A percentile compares a stretch with the other conserved stretches of the same genome.
phyloP scores from a whole-genome alignment of 2,329 filamentous ascomycete species.

The Colletotrichum abscissum region DNA sequence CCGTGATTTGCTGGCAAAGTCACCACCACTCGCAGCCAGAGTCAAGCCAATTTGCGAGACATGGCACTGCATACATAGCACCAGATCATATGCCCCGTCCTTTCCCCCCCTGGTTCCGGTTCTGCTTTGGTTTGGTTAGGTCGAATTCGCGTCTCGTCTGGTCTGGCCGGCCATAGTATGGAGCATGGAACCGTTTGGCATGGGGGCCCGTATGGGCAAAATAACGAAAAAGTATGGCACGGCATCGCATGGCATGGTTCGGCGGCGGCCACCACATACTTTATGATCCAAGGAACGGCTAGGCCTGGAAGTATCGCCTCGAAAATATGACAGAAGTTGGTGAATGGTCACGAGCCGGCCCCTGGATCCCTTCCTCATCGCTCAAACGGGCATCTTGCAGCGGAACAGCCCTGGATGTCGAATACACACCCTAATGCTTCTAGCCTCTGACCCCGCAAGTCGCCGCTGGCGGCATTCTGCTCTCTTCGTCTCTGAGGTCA shows the following conservation, averaged over 20 bases:
- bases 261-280: not conserved
- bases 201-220: not conserved
- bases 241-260: not conserved
- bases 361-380: conserved; percentile 24
- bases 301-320: conserved; percentile 2
- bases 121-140: not conserved
- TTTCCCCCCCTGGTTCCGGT: not conserved
- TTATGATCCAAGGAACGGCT: not conserved
- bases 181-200: not conserved
- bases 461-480: not conserved
- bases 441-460: not conserved
- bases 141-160: not conserved
- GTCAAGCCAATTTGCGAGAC: conserved; percentile 20
- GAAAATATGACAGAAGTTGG: conserved; percentile 31
- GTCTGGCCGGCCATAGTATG: not conserved
- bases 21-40: conserved; percentile 2
- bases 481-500: conserved; percentile 18
- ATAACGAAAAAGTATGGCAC: not conserved
- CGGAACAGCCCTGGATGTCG: conserved; percentile 13
- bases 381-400: conserved; percentile 32
- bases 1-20: conserved; percentile 22
- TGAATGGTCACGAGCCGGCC: conserved; percentile 28
- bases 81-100: not conserved
- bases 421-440: not conserved
- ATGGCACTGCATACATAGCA: conserved; percentile 10